phyloP scores from a whole-genome alignment of 257 asterid genomes.

The Catharanthus roseus region DNA sequence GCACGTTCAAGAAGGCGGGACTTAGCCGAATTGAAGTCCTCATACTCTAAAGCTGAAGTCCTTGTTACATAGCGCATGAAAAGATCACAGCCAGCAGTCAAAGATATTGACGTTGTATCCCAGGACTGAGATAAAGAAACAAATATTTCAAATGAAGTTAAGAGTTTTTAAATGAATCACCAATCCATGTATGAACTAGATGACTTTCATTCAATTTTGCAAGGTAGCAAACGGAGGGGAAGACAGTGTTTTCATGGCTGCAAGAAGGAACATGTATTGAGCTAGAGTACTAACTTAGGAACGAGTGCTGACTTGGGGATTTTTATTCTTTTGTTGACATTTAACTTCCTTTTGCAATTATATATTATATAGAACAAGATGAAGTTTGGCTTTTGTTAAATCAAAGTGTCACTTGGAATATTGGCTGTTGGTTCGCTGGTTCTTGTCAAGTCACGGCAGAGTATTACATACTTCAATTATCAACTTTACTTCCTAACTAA shows the following conservation, averaged over 20 bases:
- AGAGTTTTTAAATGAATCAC: background rate
- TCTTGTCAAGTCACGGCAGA: background rate
- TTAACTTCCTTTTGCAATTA: too few species aligned
- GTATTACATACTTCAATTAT: background rate
- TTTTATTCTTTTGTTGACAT: background rate
- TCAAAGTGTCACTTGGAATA: background rate
- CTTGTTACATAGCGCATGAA: conserved; percentile 92
- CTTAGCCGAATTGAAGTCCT: conserved; percentile 79
- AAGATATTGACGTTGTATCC: conserved; percentile 94
- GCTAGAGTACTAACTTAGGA: too few species aligned
- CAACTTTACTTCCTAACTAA: background rate
- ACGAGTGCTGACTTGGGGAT: background rate
- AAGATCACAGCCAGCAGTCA: conserved; percentile 90
- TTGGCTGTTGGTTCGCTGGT: background rate
- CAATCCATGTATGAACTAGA: background rate
- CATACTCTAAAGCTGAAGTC: conserved; percentile 84
- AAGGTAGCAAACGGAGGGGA: background rate
- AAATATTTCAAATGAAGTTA: background rate
- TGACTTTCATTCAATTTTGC: background rate
- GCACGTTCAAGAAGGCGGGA: conserved; percentile 88
- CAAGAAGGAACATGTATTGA: too few species aligned
- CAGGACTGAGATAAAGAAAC: conserved; percentile 52
- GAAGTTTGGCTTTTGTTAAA: background rate
- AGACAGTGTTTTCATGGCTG: too few species aligned
- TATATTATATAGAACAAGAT: background rate